These are phyloP conservation scores for Phyllosticta citrichinensis DNA, from an alignment of 2,329 filamentous ascomycete species.

Conservation along the genomic window DNA sequence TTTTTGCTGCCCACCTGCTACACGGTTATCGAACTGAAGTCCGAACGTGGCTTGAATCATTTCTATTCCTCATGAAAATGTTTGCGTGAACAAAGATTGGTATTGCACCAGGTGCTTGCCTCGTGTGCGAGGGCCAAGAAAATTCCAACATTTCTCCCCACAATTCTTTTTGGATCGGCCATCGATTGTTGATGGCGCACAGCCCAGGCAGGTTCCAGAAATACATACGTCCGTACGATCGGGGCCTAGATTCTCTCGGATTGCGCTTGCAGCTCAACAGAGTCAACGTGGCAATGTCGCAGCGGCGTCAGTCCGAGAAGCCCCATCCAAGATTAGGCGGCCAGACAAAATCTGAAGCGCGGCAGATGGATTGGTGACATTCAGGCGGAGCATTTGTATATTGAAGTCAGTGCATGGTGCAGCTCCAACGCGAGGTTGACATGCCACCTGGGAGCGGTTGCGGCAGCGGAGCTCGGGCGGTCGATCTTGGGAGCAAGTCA, in stretches of 20 bases:
- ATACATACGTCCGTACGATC: not conserved
- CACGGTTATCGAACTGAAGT: too few relatives aligned
- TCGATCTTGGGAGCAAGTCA: not conserved
- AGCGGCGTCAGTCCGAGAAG: not conserved
- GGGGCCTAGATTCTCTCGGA: not conserved
- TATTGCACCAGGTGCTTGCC: too few relatives aligned
- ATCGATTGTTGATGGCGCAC: not conserved
- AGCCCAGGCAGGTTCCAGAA: not conserved
- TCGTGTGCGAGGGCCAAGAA: not conserved
- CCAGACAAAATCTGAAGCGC: not conserved
- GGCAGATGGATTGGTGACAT: not conserved
- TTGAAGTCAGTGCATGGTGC: not conserved
- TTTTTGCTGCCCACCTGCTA: too few relatives aligned
- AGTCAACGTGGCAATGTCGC: not conserved
- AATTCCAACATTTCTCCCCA: not conserved
- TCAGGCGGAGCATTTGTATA: not conserved
- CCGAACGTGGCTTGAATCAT: too few relatives aligned
- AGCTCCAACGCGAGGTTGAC: not conserved
- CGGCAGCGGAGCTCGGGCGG: not conserved
- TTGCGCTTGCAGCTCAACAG: not conserved
- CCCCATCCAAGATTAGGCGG: not conserved
- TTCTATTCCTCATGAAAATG: too few relatives aligned
- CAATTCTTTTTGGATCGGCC: not conserved
- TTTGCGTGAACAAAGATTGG: too few relatives aligned
- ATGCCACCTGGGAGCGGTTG: not conserved